Evolutionary conservation across 805 yeast genomes (phyloP).

Genomic region (Metschnikowia borealis): DNA sequence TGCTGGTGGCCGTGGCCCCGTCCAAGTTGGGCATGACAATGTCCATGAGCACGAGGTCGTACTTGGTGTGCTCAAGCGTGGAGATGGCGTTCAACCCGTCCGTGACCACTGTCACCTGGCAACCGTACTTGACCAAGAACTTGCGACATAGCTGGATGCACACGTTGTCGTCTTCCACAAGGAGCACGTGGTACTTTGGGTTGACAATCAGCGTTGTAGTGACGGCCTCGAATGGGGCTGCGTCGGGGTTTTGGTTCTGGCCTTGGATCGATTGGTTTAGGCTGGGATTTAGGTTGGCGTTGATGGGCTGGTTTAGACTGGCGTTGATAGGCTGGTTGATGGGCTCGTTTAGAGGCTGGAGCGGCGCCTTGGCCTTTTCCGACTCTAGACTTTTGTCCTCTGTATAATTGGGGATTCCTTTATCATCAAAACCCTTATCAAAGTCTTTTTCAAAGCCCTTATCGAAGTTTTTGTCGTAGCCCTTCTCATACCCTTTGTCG

Average conservation of each 20-base stretch:
- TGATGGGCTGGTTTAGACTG: not conserved
- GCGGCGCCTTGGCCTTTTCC: not conserved
- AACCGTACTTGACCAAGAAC: constrained; percentile 81
- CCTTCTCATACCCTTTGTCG: constrained; percentile 10
- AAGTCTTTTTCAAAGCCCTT: not conserved
- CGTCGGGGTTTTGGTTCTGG: constrained; percentile 1
- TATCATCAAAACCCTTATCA: not conserved
- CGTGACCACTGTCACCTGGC: constrained; percentile 86
- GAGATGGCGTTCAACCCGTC: constrained; percentile 89
- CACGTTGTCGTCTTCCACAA: constrained; percentile 78
- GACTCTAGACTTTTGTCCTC: not conserved
- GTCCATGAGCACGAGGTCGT: constrained; percentile 80
- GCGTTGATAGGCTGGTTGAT: not conserved
- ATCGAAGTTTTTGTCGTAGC: too few species aligned
- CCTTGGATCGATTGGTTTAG: constrained; percentile 1
- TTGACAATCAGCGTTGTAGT: constrained; percentile 22
- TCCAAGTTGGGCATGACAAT: constrained; percentile 86
- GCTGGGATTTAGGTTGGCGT: not conserved
- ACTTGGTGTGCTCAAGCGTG: constrained; percentile 64
- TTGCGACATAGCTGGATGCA: constrained; percentile 81
- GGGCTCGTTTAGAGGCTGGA: not conserved
- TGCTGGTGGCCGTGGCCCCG: constrained; percentile 87
- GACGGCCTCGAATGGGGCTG: constrained; percentile 13
- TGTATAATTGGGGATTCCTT: constrained; percentile 2
- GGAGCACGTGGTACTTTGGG: constrained; percentile 62